Evolutionary conservation across 2,329 filamentous ascomycete species (phyloP).

Genomic region (Neonectria ditissima): DNA sequence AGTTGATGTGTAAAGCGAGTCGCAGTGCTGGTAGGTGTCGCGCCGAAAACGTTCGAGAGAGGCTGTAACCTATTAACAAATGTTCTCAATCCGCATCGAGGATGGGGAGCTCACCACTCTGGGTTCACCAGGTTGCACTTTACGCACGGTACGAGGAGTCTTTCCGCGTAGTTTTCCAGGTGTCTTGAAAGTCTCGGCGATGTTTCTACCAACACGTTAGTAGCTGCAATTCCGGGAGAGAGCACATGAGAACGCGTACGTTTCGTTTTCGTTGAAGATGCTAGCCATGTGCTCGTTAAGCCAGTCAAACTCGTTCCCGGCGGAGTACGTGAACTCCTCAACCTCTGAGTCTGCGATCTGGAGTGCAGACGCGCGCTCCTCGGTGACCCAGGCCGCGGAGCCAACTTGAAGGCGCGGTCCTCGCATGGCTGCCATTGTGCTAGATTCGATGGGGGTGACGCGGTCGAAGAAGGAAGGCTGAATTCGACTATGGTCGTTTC

Average conservation of each 20-base stretch:
- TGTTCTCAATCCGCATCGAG: not conserved
- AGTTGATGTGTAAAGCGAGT: constrained; percentile 66
- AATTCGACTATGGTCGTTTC: constrained; percentile 33
- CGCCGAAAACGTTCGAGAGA: constrained; percentile 69
- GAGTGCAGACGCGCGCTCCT: constrained; percentile 83
- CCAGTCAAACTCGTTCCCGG: constrained; percentile 96
- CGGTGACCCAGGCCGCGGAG: constrained; percentile 85
- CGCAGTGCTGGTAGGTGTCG: constrained; percentile 64
- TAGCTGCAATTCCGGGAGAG: constrained; percentile 11
- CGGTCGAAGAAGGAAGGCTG: constrained; percentile 19
- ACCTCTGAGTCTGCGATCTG: constrained; percentile 83
- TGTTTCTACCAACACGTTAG: constrained; percentile 70
- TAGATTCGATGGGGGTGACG: constrained; percentile 29
- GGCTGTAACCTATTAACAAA: constrained; percentile 59
- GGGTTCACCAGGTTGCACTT: constrained; percentile 66
- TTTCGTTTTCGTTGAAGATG: constrained; percentile 86
- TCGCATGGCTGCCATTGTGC: constrained; percentile 60
- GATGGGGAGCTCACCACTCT: constrained; percentile 68
- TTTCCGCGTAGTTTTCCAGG: constrained; percentile 86
- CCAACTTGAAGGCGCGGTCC: constrained; percentile 77
- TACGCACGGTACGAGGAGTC: constrained; percentile 79
- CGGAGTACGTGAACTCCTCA: constrained; percentile 93
- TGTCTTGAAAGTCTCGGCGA: constrained; percentile 96
- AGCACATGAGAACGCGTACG: constrained; percentile 65
- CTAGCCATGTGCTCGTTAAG: constrained; percentile 98